A percentile compares a stretch with the other conserved stretches of the same genome.
These are phyloP conservation scores for Fusarium lateritium DNA, from an alignment of 2,329 filamentous ascomycete genomes.

Conservation along the genomic window DNA sequence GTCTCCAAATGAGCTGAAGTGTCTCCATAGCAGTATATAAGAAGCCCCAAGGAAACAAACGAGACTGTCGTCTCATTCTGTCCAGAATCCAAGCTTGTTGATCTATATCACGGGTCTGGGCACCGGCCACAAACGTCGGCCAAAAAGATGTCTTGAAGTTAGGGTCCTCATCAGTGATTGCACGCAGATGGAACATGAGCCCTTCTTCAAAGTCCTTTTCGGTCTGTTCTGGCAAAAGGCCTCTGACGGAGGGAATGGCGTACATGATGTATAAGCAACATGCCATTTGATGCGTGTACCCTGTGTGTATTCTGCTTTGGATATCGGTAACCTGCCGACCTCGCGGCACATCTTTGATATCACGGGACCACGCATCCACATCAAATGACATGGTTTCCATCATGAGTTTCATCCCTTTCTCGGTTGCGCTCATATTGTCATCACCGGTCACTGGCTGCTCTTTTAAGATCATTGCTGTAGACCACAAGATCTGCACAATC, in stretches of 20 bases:
- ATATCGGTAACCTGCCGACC: slow-evolving; percentile 20
- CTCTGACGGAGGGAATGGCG: not conserved
- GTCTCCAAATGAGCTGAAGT: slow-evolving; percentile 12
- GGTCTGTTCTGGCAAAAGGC: not conserved
- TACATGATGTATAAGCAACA: slow-evolving; percentile 25
- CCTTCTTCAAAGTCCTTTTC: slow-evolving; percentile 3
- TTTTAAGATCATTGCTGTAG: slow-evolving; percentile 7
- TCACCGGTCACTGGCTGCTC: not conserved
- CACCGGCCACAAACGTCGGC: slow-evolving; percentile 22
- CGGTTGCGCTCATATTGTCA: not conserved
- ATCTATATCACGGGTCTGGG: slow-evolving; percentile 3
- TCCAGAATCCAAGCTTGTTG: slow-evolving; percentile 14
- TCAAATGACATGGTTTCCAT: slow-evolving; percentile 16
- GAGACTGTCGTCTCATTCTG: slow-evolving; percentile 12
- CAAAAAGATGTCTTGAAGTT: slow-evolving; percentile 31
- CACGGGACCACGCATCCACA: slow-evolving; percentile 3
- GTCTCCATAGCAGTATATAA: slow-evolving; percentile 26
- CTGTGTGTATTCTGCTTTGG: slow-evolving; percentile 14
- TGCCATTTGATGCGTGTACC: slow-evolving; percentile 16
- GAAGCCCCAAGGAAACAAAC: slow-evolving; percentile 14
- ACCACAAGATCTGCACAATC: slow-evolving; percentile 13
- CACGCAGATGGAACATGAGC: not conserved
- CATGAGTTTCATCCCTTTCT: slow-evolving; percentile 7
- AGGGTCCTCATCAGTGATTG: slow-evolving; percentile 12
- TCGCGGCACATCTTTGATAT: slow-evolving; percentile 10